A percentile compares a stretch with the other conserved stretches of the same genome.
Conservation (phyloP, 2,329 filamentous ascomycete species). For the Alternaria ethzedia region DNA sequence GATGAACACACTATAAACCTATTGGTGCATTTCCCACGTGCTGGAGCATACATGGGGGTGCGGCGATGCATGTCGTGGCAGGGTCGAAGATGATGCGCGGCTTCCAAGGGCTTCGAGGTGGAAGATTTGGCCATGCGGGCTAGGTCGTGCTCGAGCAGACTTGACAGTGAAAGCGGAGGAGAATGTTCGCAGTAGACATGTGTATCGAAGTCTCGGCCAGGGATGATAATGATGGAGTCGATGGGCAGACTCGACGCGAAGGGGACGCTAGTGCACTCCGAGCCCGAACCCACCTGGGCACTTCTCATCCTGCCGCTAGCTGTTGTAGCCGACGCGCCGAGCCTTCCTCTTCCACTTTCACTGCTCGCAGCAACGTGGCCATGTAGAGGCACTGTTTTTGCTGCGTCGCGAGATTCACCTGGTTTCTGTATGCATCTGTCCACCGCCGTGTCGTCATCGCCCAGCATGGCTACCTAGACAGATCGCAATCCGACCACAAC, state of each 20-base stretch:
- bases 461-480: not conserved
- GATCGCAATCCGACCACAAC: not conserved
- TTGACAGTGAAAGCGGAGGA: not conserved
- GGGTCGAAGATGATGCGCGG: no score
- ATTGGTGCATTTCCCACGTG: no score
- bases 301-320: not conserved
- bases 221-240: not conserved
- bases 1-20: no score
- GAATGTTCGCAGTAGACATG: not conserved
- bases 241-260: not conserved
- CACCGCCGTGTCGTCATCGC: not conserved
- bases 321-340: not conserved
- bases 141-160: not conserved
- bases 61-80: no score
- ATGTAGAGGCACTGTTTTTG: not conserved
- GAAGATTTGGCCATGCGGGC: not conserved
- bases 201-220: not conserved
- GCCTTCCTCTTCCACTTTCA: not conserved
- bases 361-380: not conserved
- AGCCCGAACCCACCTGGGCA: not conserved
- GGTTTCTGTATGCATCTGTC: not conserved
- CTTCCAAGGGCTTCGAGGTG: not conserved
- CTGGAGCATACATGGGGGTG: no score
- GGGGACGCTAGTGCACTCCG: not conserved
- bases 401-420: not conserved